Conservation (phyloP, 2,329 filamentous ascomycete species). For the Aspergillus pseudoviridinutans region DNA sequence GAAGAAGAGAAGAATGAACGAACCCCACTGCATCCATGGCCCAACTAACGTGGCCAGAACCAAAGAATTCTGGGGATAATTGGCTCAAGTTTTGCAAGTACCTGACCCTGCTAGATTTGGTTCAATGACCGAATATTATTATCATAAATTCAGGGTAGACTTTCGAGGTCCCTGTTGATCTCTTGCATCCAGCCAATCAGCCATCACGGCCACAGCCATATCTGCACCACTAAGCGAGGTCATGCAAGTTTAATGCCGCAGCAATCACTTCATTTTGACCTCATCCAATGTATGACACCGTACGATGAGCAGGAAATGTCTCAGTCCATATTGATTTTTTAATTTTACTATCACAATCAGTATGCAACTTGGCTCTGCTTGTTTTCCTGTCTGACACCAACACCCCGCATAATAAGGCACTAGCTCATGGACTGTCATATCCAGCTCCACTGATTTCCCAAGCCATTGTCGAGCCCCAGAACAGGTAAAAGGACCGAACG, state of each 20-base stretch:
- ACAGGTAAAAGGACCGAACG: not conserved
- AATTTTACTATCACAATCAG: not conserved
- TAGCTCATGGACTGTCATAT: not conserved
- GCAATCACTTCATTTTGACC: not conserved
- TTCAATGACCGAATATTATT: not conserved
- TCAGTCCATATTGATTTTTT: too few relatives aligned
- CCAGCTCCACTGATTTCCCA: too few relatives aligned
- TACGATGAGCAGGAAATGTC: not conserved
- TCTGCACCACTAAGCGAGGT: not conserved
- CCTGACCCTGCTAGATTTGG: not conserved
- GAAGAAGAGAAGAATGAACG: not conserved
- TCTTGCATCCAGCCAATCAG: not conserved
- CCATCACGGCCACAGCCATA: not conserved
- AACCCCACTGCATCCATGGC: not conserved
- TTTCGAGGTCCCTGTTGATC: not conserved
- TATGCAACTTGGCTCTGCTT: too few relatives aligned
- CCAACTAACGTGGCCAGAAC: not conserved
- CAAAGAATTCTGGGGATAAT: not conserved
- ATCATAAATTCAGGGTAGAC: not conserved
- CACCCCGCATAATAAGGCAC: not conserved
- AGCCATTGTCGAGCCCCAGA: too few relatives aligned
- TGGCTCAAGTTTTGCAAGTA: too few relatives aligned
- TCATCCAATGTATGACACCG: not conserved
- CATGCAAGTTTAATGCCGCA: not conserved
- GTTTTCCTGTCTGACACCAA: not conserved